Percentiles rank a stretch among this genome's conserved stretches.
Conservation (phyloP, 331 rosid genomes). For the Arachis monticola region DNA sequence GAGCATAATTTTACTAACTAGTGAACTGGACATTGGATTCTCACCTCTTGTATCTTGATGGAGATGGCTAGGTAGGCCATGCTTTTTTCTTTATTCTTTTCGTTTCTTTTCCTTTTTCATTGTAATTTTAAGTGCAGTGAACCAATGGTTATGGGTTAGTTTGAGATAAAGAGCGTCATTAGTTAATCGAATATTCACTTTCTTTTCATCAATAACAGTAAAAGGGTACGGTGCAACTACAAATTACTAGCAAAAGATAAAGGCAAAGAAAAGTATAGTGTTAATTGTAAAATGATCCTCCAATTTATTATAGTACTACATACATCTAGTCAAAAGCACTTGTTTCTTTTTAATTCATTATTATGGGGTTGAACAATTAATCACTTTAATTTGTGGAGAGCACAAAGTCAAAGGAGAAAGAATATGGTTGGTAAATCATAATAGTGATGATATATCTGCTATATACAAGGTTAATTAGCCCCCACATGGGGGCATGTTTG, state of each 20-base stretch:
- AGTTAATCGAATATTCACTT: slow-evolving; percentile 20
- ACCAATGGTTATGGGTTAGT: slow-evolving; percentile 28
- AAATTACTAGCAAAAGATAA: not conserved
- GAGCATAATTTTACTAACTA: not conserved
- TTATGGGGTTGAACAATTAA: slow-evolving; percentile 9
- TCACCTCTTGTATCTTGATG: not conserved
- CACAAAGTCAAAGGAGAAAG: slow-evolving; percentile 34
- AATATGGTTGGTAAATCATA: slow-evolving; percentile 34
- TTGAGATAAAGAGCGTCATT: slow-evolving; percentile 36
- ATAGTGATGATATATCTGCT: slow-evolving; percentile 8
- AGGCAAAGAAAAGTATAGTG: slow-evolving; percentile 18
- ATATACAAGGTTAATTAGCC: not conserved
- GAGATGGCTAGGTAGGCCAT: not conserved
- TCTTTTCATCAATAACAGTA: not conserved
- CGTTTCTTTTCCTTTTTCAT: not conserved
- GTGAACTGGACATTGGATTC: not conserved
- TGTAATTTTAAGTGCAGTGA: not conserved
- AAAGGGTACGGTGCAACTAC: not conserved
- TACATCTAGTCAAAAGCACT: not conserved
- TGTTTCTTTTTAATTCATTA: slow-evolving; percentile 17
- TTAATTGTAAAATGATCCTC: slow-evolving; percentile 21
- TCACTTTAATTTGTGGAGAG: slow-evolving; percentile 24
- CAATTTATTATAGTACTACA: not conserved
- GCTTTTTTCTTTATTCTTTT: not conserved
- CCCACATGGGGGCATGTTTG: slow-evolving; percentile 50